phyloP scores from a whole-genome alignment of 2,329 filamentous ascomycete species.

The Arthrinium puccinioides region DNA sequence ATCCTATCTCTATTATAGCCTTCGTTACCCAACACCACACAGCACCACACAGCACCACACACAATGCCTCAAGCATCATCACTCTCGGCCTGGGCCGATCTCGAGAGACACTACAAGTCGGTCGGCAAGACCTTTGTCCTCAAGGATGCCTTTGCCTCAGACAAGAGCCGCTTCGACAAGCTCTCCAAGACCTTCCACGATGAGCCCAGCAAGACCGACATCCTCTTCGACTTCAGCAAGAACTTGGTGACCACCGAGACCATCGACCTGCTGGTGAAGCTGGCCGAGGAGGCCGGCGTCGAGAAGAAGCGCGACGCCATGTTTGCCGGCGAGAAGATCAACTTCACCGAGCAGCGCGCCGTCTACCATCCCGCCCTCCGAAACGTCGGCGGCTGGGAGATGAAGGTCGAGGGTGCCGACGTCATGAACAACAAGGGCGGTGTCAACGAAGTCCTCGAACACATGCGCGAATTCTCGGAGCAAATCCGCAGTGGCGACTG shows the following conservation, averaged over 20 bases:
- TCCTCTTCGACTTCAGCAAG: constrained; percentile 98
- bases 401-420: constrained; percentile 83
- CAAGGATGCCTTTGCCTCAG: constrained; percentile 86
- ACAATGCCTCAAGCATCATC: constrained; percentile 78
- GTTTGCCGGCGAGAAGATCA: constrained; percentile 98
- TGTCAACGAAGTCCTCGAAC: constrained; percentile 83
- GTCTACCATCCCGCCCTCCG: constrained; percentile 93
- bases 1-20: too few species aligned
- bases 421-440: constrained; percentile 86
- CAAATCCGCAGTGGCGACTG: constrained; percentile 90
- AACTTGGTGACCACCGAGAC: constrained; percentile 97
- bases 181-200: constrained; percentile 82
- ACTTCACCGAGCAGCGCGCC: constrained; percentile 95
- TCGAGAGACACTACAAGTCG: constrained; percentile 82
- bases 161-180: constrained; percentile 82
- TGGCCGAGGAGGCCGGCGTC: constrained; percentile 84
- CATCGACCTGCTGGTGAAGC: constrained; percentile 74
- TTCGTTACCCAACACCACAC: too few species aligned
- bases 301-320: constrained; percentile 94
- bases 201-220: constrained; percentile 70
- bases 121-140: constrained; percentile 86
- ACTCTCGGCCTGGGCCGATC: constrained; percentile 79
- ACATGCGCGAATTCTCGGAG: constrained; percentile 98
- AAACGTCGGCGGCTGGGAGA: constrained; percentile 76
- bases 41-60: constrained; percentile 8